Evolutionary conservation across 768 basidiomycete genomes (phyloP).

Genomic region (Pilatotrama ljubarskyi): DNA sequence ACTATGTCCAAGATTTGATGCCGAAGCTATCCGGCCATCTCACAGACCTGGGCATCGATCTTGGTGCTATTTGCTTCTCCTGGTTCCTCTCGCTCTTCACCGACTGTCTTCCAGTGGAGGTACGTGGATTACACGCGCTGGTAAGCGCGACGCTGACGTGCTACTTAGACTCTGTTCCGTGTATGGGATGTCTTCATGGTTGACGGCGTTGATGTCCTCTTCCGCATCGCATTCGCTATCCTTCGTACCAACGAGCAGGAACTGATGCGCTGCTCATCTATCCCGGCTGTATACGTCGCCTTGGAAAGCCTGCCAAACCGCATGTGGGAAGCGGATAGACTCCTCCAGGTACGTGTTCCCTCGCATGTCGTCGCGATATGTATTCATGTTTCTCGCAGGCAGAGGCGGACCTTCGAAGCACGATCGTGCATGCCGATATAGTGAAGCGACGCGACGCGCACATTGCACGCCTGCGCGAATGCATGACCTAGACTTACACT

Average conservation of each 20-base stretch:
- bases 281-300: conserved; percentile 86
- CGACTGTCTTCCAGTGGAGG: conserved; percentile 94
- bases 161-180: conserved; percentile 79
- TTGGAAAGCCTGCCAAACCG: conserved; percentile 88
- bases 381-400: conserved; percentile 11
- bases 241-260: conserved; percentile 83
- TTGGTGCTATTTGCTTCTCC: conserved; percentile 94
- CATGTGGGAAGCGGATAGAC: conserved; percentile 91
- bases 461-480: conserved; percentile 33
- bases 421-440: conserved; percentile 56
- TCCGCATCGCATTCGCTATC: conserved; percentile 87
- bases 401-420: conserved; percentile 50
- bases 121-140: conserved; percentile 34
- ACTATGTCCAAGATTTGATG: conserved; percentile 76
- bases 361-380: not conserved
- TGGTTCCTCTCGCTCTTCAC: conserved; percentile 98
- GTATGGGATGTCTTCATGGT: conserved; percentile 97
- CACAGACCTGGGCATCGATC: conserved; percentile 78
- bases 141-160: not conserved
- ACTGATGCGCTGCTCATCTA: conserved; percentile 78
- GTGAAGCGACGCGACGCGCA: conserved; percentile 55
- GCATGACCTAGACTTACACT: conserved; percentile 17
- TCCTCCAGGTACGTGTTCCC: conserved; percentile 68
- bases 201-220: conserved; percentile 88
- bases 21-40: conserved; percentile 80